phyloP scores from a whole-genome alignment of 345 rosid genomes.

The Camelina laxa region DNA sequence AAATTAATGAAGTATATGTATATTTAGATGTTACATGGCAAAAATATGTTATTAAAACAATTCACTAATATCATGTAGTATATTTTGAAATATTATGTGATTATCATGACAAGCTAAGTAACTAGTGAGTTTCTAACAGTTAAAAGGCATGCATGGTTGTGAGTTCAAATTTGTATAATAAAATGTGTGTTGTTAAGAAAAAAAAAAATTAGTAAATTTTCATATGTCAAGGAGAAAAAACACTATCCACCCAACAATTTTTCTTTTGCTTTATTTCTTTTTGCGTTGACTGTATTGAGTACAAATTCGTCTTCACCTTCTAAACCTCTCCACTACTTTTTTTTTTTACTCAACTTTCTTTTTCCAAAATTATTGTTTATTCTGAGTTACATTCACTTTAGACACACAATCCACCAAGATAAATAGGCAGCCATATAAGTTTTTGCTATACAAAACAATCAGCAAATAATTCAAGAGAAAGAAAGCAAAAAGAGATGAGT shows the following conservation, averaged over 20 bases:
- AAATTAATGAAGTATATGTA: background rate
- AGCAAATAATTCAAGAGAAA: conserved; percentile 6
- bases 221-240: conserved; percentile 55
- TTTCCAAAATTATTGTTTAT: conserved; percentile 17
- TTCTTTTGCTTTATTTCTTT: conserved; percentile 44
- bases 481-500: conserved; percentile 40
- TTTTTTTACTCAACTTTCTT: conserved; percentile 5
- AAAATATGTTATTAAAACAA: background rate
- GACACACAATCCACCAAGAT: conserved; percentile 42
- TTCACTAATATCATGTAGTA: too few relatives aligned
- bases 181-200: background rate
- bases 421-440: conserved; percentile 37
- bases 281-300: conserved; percentile 64
- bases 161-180: background rate
- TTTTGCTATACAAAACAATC: conserved; percentile 30
- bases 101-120: background rate
- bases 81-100: background rate
- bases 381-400: conserved; percentile 37
- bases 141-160: background rate
- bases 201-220: background rate
- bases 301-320: conserved; percentile 46
- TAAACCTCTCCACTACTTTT: conserved; percentile 42
- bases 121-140: too few relatives aligned
- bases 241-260: conserved; percentile 38
- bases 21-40: background rate